Evolutionary conservation across 345 rosid genomes (phyloP), one percentile per base, ranked within the genome.

Genomic region (Lenwebbia sp.): DNA sequence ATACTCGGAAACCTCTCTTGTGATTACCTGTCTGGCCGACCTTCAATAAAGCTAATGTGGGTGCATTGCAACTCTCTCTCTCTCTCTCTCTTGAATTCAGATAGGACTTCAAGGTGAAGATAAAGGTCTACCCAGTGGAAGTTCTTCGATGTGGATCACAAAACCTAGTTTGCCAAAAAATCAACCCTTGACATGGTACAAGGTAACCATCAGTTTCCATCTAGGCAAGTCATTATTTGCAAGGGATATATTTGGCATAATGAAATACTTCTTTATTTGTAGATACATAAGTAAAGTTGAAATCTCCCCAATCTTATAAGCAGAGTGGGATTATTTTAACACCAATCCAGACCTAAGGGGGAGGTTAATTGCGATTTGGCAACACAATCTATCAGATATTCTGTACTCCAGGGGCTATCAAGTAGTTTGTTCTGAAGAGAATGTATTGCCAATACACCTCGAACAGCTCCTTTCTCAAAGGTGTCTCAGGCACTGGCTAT

Each of bases 71-170:
- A 70, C 81, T 70, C 23, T 70, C n/a, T 55, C 25, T 54, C 56
- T 54, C 49, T 50, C 47, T 23, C 82, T 40, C 13, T 49, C n/a
- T 10, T 10, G 74, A 84, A 22, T 84, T 81, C 90, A 96, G 99
- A 87, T 92, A 74, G 99, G 98, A 84, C 96, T 97, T 87, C 88
- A 94, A 92, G 99, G 99, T n/a, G 99, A 97, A 91, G 98, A 89
- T 84, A 89, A 86, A 88, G 94, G 90, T 81, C 88, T 95, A 26
- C 82, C 93, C 12, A 95, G 90, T 81, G 95, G 96, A 90, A 94
- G 91, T 82, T 93, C 98, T 87, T 88, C 96, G 19, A 89, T 90
- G 82, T 97, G 98, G 99, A 86, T 88, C 90, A 92, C 97, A 85
- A 87, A 91, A 86, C 87, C 96, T 75, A 86, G 90, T 84, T 88